These are phyloP conservation scores for Paralagenidium karlingii DNA, from an alignment of 352 stramenopile genomes.

Conservation along the genomic window DNA sequence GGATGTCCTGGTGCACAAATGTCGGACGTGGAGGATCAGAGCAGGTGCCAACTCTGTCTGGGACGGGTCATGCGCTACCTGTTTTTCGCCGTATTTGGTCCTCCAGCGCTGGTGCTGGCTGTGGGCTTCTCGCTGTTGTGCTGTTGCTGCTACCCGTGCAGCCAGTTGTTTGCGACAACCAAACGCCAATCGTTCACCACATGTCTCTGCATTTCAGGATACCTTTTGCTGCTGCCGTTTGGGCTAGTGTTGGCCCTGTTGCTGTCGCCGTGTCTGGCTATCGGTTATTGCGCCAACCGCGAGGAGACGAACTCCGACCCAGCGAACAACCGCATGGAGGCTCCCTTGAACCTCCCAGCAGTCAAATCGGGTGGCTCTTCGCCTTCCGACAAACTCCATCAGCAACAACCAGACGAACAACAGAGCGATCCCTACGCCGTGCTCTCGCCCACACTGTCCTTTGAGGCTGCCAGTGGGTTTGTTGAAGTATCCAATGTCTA, in stretches of 20 bases:
- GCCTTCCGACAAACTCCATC: too few species aligned
- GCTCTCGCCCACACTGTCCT: too few species aligned
- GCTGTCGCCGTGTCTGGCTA: too few species aligned
- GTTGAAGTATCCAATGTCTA: too few species aligned
- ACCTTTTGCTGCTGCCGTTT: conserved; percentile 33
- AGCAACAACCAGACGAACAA: too few species aligned
- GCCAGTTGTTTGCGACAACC: conserved; percentile 17
- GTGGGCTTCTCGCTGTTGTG: conserved; percentile 36
- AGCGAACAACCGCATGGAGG: too few species aligned
- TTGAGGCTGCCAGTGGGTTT: too few species aligned
- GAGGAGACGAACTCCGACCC: too few species aligned
- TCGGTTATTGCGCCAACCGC: too few species aligned
- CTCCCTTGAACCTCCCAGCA: too few species aligned
- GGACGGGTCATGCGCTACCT: conserved; percentile 21
- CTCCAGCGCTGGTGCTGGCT: conserved; percentile 40
- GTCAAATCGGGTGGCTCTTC: too few species aligned
- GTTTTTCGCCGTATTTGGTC: conserved; percentile 55
- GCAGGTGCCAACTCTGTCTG: conserved; percentile 17
- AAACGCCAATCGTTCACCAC: conserved; percentile 47
- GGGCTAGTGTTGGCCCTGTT: conserved; percentile 17
- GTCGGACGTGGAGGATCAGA: conserved; percentile 37
- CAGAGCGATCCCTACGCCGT: too few species aligned
- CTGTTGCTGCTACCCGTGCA: conserved; percentile 58
- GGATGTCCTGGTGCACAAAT: conserved; percentile 66
- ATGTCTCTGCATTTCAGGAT: conserved; percentile 45